phyloP scores from a whole-genome alignment of 371 early-diverging fungal species.

The Vairimorpha ceranae region DNA sequence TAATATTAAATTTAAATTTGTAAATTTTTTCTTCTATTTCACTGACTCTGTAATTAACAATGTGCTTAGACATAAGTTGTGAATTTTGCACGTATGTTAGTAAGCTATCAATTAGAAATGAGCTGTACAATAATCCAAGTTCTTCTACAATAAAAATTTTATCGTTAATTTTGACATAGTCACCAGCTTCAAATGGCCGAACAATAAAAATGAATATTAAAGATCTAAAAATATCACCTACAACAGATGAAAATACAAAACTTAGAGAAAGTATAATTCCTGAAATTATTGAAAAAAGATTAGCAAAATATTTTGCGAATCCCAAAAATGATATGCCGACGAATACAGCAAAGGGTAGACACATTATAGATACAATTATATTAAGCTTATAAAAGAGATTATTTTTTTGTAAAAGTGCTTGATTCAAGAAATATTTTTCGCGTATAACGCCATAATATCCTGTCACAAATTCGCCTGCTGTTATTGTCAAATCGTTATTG shows the following conservation, averaged over 20 bases:
- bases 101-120: constrained; percentile 28
- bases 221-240: constrained; percentile 41
- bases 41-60: constrained; percentile 45
- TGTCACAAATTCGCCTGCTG: constrained; percentile 21
- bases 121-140: constrained; percentile 49
- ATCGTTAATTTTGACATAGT: constrained; percentile 38
- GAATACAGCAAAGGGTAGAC: constrained; percentile 12
- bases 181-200: constrained; percentile 57
- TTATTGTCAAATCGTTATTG: constrained; percentile 17
- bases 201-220: constrained; percentile 56
- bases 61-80: constrained; percentile 26
- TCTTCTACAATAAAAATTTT: constrained; percentile 42
- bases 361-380: constrained; percentile 11
- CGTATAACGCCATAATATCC: constrained; percentile 34
- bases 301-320: background rate
- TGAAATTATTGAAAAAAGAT: constrained; percentile 13
- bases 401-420: constrained; percentile 40
- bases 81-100: constrained; percentile 37
- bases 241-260: constrained; percentile 42
- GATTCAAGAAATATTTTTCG: constrained; percentile 35
- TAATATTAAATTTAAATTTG: background rate
- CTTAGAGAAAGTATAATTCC: constrained; percentile 30
- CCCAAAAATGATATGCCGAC: constrained; percentile 5
- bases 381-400: constrained; percentile 27
- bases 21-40: constrained; percentile 7